Evolutionary conservation across 2,329 filamentous ascomycete species (phyloP).

Genomic region (Claviceps sp.): DNA sequence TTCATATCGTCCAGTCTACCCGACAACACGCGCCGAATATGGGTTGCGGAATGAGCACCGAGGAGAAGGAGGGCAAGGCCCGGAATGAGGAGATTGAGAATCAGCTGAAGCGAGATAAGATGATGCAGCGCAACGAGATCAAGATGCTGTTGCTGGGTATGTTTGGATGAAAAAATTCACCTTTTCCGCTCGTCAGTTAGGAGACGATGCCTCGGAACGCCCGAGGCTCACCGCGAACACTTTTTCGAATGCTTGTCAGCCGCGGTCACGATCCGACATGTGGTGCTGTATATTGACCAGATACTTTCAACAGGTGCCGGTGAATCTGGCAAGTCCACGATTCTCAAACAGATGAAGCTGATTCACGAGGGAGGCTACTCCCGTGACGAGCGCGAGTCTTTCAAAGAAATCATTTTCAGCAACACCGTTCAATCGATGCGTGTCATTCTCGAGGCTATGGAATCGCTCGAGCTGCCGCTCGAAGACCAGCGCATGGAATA

Average conservation of each 20-base stretch:
- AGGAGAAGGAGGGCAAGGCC: slow-evolving; percentile 99
- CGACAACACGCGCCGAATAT: slow-evolving; percentile 48
- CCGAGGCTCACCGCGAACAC: background rate
- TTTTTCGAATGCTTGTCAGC: too few species aligned
- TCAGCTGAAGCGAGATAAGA: slow-evolving; percentile 94
- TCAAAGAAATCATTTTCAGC: slow-evolving; percentile 60
- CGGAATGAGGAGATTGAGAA: slow-evolving; percentile 99
- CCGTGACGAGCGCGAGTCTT: slow-evolving; percentile 63
- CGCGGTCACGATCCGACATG: too few species aligned
- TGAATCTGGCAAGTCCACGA: slow-evolving; percentile 54
- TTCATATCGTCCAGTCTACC: background rate
- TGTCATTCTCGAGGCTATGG: slow-evolving; percentile 56
- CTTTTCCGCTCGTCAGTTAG: background rate
- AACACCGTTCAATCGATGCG: slow-evolving; percentile 59
- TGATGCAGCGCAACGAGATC: slow-evolving; percentile 98
- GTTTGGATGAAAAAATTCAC: slow-evolving; percentile 2
- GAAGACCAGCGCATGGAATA: slow-evolving; percentile 91
- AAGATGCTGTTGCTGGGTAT: slow-evolving; percentile 98
- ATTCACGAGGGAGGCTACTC: slow-evolving; percentile 99
- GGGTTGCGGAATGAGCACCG: slow-evolving; percentile 99
- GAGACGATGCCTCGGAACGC: background rate
- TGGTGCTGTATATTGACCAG: background rate
- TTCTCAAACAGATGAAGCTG: slow-evolving; percentile 59
- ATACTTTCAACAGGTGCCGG: slow-evolving; percentile 58
- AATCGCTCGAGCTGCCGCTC: slow-evolving; percentile 62